A percentile compares a stretch with the other conserved stretches of the same genome.
Conservation (phyloP, 1,284 basidiomycete genomes). For the Irpex rosettiformis region DNA sequence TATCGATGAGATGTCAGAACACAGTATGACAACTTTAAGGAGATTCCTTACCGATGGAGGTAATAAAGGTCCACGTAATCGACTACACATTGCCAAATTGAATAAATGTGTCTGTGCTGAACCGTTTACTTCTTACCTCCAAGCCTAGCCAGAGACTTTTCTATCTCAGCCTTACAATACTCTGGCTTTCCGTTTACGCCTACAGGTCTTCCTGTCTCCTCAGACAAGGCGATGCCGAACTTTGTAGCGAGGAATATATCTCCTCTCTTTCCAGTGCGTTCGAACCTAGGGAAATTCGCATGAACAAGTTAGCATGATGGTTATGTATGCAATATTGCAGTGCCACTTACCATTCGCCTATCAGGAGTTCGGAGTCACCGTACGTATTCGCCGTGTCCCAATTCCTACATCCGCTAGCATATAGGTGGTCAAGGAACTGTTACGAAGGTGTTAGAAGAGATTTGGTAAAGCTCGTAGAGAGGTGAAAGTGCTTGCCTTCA, state of each 20-base stretch:
- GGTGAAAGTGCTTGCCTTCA: conserved; percentile 18
- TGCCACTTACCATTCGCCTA: conserved; percentile 27
- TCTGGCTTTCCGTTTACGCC: conserved; percentile 25
- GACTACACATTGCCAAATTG: conserved; percentile 7
- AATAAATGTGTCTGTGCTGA: conserved; percentile 26
- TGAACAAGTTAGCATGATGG: no score
- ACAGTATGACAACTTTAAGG: not conserved
- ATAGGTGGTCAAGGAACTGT: conserved; percentile 23
- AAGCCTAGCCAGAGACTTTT: conserved; percentile 29
- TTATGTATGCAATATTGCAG: no score
- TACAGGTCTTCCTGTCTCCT: conserved; percentile 1
- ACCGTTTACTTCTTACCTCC: conserved; percentile 33
- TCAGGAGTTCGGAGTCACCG: conserved; percentile 21
- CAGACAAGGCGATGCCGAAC: conserved; percentile 27
- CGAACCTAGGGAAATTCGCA: no score
- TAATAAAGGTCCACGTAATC: conserved; percentile 39
- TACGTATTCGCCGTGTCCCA: conserved; percentile 33
- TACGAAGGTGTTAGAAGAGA: no score
- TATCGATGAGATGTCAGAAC: no score
- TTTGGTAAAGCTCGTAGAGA: not conserved
- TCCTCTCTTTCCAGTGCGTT: conserved; percentile 34
- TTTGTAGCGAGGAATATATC: conserved; percentile 49
- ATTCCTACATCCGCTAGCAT: conserved; percentile 22
- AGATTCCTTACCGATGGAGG: conserved; percentile 27
- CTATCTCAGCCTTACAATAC: conserved; percentile 29